Base-by-base conservation (phyloP, 768 basidiomycete species). In the Lactarius hatsudake region DNA sequence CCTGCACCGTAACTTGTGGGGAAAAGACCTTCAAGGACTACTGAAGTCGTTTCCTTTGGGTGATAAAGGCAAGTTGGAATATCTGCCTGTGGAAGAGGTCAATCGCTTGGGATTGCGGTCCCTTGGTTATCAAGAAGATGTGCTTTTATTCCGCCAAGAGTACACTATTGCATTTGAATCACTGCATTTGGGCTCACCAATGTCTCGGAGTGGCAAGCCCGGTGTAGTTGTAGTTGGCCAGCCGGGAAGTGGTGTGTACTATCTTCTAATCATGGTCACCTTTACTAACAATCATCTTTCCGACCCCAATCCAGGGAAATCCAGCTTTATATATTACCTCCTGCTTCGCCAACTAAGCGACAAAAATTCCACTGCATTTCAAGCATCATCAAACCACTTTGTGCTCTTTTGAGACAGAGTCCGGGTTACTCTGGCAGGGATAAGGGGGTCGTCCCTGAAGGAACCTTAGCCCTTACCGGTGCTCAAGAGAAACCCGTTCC, bases 401-500 rank as follows among this genome's bases (percentile, higher is more conserved):
- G 8, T n/a, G 8, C 43, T 45, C 20, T 45, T 45, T 45, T 20
- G 5, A n/a, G 43, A 45, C 20, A 45, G 8, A n/a, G 43, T n/a
- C 43, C 43, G 9, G 43, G 8, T 9, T 45, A 45, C 43, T 45
- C 7, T n/a, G 43, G 43, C 2, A 9, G 8, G 5, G 45, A n/a
- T 45, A 8, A 45, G 3, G 45, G 2, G 20, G 45, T 5, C 8
- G 17, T 45, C 45, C 45, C 45, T 20, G 45, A 45, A n/a, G 45
- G 20, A n/a, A 9, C 13, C 20, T 10, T 45, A 20, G 45, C 9
- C 20, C 45, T 45, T 9, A n/a, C 45, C 1, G 20, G 20, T 45
- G 9, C n/a, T 8, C 2, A n/a, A 4, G 20, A 10, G 7, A 3
- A n/a, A 1, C 0, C 9, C 30, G 8, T 1, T 7, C 30, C 5